Evolutionary conservation across 2,329 filamentous ascomycete species (phyloP), one percentile per base, ranked within the genome.

Genomic region (Cadophora sp.): DNA sequence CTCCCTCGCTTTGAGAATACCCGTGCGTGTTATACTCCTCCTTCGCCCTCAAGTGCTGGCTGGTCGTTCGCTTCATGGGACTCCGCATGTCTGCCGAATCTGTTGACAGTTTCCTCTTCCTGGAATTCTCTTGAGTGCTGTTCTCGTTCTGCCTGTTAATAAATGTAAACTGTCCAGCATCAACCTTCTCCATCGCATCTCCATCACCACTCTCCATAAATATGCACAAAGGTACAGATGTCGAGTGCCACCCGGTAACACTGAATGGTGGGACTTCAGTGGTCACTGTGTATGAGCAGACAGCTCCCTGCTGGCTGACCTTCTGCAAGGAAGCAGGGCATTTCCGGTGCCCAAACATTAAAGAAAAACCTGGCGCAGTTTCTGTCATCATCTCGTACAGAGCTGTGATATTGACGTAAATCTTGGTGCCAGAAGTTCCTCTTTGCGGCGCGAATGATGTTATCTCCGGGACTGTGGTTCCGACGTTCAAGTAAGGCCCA

Each of bases 331-430:
- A 85, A 66, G 89, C 89, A 64, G 87, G 83, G 78, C 89, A 91
- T 78, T 89, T 89, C 74, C 91, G 87, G n/a, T 86, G 84, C n/a
- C 93, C 93, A 79, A 97, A 96, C 56, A 89, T 85, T 64, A 97
- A 79, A 70, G 81, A 89, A 74, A 92, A 89, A 60, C 83, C 83
- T 1, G 85, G 82, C 64, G 81, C 76, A 50, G 82, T 84, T 66
- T 83, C 84, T 39, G 83, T 85, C 78, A 89, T 85, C 66, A 97
- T 80, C 75, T 97, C 91, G 80, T 92, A 92, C 68, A 89, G 85
- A 51, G 91, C 90, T 62, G 89, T 88, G 36, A 97, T 86, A 76
- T 92, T 90, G 70, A 97, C 84, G 67, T 86, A 85, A 11, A 97
- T 82, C 73, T 89, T 89, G 22, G 90, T 91, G 63, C 91, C 91